Percentiles rank a stretch among this genome's conserved stretches.
These are phyloP conservation scores for Acanthamoeba royreba DNA, from an alignment of 208 protist species.

Conservation along the genomic window DNA sequence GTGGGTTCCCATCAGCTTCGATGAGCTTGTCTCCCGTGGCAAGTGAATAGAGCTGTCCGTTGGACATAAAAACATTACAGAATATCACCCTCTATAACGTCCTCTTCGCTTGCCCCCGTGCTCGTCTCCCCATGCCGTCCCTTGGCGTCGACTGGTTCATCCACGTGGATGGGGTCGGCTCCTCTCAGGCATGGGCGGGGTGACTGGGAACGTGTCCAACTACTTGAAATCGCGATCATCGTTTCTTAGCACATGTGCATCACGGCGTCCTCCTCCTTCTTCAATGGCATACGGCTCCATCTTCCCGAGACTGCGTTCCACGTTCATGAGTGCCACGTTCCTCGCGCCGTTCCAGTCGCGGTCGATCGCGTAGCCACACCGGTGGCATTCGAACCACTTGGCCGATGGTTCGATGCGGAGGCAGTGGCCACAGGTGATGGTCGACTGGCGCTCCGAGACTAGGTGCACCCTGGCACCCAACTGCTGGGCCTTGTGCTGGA, in stretches of 20 bases:
- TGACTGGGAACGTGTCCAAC: neutral
- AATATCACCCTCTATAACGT: no score
- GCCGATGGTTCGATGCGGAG: neutral
- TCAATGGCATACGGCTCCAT: neutral
- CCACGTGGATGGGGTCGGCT: neutral
- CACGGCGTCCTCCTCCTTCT: neutral
- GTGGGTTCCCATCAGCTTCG: conserved; percentile 19
- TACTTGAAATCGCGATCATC: neutral
- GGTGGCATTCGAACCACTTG: neutral
- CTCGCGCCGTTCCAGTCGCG: neutral
- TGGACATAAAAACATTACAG: no score
- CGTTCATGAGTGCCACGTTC: neutral
- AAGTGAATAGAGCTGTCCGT: no score
- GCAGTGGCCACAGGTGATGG: neutral
- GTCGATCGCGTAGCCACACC: neutral
- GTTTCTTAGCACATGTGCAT: neutral
- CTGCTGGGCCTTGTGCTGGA: conserved; percentile 15
- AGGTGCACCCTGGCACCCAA: conserved; percentile 2
- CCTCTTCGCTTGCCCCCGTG: no score
- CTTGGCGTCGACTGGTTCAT: no score
- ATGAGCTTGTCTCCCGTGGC: no score
- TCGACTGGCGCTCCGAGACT: neutral
- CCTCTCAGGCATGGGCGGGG: neutral
- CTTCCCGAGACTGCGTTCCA: neutral
- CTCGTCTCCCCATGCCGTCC: no score